Conservation (phyloP, 257 asterid genomes). For the Plantago ovata region DNA sequence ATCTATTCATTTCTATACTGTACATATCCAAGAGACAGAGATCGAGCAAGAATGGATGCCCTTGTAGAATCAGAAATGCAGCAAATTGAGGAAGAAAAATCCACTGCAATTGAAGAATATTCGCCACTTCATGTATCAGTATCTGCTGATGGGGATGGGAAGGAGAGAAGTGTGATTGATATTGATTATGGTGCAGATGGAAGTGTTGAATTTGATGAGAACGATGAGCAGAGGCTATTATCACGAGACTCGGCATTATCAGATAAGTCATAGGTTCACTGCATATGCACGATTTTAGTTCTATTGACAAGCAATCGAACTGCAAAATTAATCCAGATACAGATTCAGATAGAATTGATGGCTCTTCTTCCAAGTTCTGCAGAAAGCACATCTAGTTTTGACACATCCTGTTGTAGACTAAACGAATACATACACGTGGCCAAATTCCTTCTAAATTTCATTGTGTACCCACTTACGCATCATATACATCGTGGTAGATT, state of each 20-base stretch:
- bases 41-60: conserved; percentile 73
- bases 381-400: no score
- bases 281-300: no score
- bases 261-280: conserved; percentile 25
- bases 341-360: no score
- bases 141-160: conserved; percentile 22
- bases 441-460: no score
- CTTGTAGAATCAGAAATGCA: conserved; percentile 54
- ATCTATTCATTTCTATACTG: conserved; percentile 73
- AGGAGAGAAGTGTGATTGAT: conserved; percentile 36
- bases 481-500: no score
- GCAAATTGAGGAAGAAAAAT: conserved; percentile 33
- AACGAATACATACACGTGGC: no score
- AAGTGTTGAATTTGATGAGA: conserved; percentile 34
- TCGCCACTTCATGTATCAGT: conserved; percentile 23
- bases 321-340: no score
- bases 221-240: conserved; percentile 50
- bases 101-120: conserved; percentile 26
- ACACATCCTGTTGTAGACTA: no score
- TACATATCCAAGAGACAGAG: conserved; percentile 78
- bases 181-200: conserved; percentile 34
- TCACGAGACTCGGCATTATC: conserved; percentile 26
- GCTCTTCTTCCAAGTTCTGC: no score
- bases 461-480: no score
- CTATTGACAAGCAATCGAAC: no score